Evolutionary conservation across 2,329 filamentous ascomycete genomes (phyloP).

Genomic region (Thielaviopsis ethacetica): DNA sequence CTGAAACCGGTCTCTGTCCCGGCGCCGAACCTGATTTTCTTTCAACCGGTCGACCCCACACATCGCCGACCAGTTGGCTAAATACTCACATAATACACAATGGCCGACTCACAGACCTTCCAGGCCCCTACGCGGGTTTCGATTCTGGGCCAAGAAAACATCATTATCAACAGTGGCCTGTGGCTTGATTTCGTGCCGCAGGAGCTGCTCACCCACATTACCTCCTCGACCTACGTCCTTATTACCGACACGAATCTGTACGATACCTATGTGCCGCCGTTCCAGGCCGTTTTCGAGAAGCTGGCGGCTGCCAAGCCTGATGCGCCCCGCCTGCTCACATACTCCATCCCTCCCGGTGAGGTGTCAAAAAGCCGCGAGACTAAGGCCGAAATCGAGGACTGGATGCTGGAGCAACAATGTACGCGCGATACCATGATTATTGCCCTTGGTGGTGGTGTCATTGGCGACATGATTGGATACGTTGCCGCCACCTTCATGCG

Average conservation of each 20-base stretch:
- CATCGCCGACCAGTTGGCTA: neutral
- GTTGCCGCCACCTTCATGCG: constrained; percentile 98
- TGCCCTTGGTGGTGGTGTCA: constrained; percentile 87
- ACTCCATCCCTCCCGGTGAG: constrained; percentile 79
- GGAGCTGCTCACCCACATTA: constrained; percentile 62
- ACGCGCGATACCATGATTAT: constrained; percentile 90
- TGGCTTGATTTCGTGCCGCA: constrained; percentile 69
- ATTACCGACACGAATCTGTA: constrained; percentile 91
- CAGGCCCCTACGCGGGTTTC: constrained; percentile 27
- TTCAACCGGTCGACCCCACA: neutral
- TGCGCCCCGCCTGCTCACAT: constrained; percentile 59
- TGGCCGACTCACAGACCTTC: neutral
- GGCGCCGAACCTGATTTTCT: neutral
- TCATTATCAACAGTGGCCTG: constrained; percentile 80
- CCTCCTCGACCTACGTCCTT: constrained; percentile 84
- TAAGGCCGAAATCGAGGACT: constrained; percentile 92
- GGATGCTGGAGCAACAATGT: constrained; percentile 85
- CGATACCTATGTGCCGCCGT: constrained; percentile 62
- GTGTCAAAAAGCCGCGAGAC: constrained; percentile 85
- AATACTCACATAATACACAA: neutral
- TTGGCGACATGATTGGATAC: constrained; percentile 95
- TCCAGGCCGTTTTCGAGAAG: constrained; percentile 32
- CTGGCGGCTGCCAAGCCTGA: constrained; percentile 18
- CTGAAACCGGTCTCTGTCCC: too few species aligned
- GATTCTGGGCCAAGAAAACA: constrained; percentile 78